Conservation (phyloP, 495 filamentous ascomycete species). For the Daldinia decipiens region DNA sequence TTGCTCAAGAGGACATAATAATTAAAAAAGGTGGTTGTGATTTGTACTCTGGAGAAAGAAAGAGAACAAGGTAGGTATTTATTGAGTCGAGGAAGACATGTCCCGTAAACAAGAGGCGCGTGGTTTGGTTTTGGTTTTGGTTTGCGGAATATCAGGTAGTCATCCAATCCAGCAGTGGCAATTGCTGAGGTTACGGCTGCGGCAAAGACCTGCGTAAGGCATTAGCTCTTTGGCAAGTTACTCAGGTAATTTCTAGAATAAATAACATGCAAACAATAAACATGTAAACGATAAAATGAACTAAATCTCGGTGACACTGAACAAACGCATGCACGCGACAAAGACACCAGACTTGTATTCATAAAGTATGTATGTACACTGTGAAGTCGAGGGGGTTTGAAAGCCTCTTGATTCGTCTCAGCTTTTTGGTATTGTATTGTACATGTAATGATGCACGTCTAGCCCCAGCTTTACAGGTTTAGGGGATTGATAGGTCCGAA, state of each 20-base stretch:
- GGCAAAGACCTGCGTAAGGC: neutral
- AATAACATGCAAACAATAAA: neutral
- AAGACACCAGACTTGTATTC: neutral
- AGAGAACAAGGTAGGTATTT: neutral
- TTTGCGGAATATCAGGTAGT: constrained; percentile 6
- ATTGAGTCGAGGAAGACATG: constrained; percentile 1
- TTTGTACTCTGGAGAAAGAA: neutral
- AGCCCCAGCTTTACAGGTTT: constrained; percentile 18
- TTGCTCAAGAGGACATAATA: constrained; percentile 29
- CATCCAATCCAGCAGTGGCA: constrained; percentile 14
- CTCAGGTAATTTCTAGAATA: constrained; percentile 2
- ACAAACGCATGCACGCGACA: neutral
- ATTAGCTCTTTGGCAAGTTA: neutral
- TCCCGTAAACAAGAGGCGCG: constrained; percentile 14
- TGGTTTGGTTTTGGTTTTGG: constrained; percentile 1
- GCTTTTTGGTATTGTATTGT: neutral
- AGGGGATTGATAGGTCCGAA: constrained; percentile 17
- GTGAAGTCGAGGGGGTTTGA: neutral
- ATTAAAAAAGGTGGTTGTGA: constrained; percentile 6
- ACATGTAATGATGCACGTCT: constrained; percentile 32
- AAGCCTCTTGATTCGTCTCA: neutral
- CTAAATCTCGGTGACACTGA: neutral
- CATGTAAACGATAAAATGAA: neutral
- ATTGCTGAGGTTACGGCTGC: neutral
- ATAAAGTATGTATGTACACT: neutral